Evolutionary conservation across 2,329 filamentous ascomycete genomes (phyloP).

Genomic region (Trichoderma sp.): DNA sequence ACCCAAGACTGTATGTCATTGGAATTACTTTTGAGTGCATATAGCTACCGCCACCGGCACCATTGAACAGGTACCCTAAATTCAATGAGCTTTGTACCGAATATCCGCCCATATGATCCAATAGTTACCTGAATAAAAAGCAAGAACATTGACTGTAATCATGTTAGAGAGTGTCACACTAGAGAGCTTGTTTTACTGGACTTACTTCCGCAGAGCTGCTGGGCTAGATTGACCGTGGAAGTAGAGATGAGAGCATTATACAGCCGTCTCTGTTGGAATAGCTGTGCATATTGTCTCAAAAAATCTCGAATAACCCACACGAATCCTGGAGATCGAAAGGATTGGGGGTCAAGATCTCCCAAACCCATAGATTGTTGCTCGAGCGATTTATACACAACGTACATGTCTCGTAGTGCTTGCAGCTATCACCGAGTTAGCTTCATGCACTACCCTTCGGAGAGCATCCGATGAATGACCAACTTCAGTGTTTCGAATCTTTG

Average conservation of each 20-base stretch:
- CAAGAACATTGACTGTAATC: conserved; percentile 38
- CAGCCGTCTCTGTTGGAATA: conserved; percentile 30
- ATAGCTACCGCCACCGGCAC: conserved; percentile 24
- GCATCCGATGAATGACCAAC: not conserved
- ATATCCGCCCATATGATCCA: too few species aligned
- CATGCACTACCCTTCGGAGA: too few species aligned
- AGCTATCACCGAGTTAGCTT: conserved; percentile 27
- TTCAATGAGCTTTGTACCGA: not conserved
- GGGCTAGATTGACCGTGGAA: conserved; percentile 32
- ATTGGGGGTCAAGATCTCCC: conserved; percentile 24
- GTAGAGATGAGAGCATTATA: conserved; percentile 32
- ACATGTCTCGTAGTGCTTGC: conserved; percentile 41
- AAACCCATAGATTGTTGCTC: conserved; percentile 31
- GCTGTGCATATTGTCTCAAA: conserved; percentile 28
- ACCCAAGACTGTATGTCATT: conserved; percentile 33
- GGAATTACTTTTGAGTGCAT: conserved; percentile 20
- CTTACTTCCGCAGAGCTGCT: conserved; percentile 34
- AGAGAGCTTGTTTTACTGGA: not conserved
- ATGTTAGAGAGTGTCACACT: not conserved
- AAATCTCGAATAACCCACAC: conserved; percentile 31
- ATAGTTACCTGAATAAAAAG: conserved; percentile 42
- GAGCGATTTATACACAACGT: conserved; percentile 37
- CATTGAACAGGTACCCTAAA: conserved; percentile 26
- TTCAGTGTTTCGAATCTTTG: conserved; percentile 38
- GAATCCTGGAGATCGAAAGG: conserved; percentile 27